A percentile compares a stretch with the other conserved stretches of the same genome.
Conservation (phyloP, 169 alveolate species). For the Eimeria acervulina region DNA sequence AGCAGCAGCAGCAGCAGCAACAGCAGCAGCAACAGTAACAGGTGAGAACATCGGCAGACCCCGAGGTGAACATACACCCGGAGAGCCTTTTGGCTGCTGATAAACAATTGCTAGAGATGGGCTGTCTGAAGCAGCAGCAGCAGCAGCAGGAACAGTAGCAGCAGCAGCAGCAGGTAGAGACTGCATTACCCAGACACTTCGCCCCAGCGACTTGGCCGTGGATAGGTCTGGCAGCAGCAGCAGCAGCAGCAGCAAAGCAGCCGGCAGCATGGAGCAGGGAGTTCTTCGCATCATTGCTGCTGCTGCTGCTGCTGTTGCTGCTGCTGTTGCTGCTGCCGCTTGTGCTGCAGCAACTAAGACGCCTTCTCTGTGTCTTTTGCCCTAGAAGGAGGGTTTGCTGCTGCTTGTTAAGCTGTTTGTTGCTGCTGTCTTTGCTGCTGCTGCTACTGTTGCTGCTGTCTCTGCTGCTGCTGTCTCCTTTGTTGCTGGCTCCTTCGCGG, state of each 20-base stretch:
- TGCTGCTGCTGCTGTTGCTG: slow-evolving; percentile 12
- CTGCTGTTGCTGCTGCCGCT: not conserved
- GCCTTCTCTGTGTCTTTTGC: not conserved
- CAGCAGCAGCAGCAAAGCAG: too few species aligned
- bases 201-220: not conserved
- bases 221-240: too few species aligned
- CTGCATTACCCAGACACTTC: not conserved
- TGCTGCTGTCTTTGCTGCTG: slow-evolving; percentile 35
- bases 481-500: not conserved
- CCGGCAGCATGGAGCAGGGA: not conserved
- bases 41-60: too few species aligned
- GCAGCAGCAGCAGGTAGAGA: not conserved
- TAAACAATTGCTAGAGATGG: not conserved
- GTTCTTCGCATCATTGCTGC: not conserved
- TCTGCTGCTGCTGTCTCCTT: not conserved
- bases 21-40: not conserved
- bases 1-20: slow-evolving; percentile 9
- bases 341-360: not conserved
- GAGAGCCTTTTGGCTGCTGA: not conserved
- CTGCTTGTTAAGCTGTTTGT: not conserved
- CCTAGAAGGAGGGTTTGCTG: not conserved
- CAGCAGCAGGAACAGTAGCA: slow-evolving; percentile 21
- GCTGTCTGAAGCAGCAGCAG: not conserved
- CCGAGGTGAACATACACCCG: too few species aligned
- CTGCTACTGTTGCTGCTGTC: not conserved